Evolutionary conservation across 2,329 filamentous ascomycete species (phyloP), one percentile per base, ranked within the genome.

Genomic region (Aureobasidium zeae): DNA sequence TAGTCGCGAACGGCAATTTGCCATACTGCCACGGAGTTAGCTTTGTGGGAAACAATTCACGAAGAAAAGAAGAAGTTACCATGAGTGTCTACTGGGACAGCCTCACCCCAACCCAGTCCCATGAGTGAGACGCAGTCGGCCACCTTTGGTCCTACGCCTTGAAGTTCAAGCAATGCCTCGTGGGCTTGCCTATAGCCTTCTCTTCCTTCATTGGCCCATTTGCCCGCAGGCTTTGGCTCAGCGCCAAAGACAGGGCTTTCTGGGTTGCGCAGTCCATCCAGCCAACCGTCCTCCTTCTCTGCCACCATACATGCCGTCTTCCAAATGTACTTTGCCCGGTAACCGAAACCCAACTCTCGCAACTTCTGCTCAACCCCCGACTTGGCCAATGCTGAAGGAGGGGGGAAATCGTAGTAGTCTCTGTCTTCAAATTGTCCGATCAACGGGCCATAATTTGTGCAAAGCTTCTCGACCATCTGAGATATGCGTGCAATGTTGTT

Each of bases 1-100:
- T 98, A 98, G 62, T 98, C 91, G 42, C 91, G 74, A 61, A 93
- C 86, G 1, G 91, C 93, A 57, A 98, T 96, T 67, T 96, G 88
- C 89, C 88, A 96, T 10, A 98, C 86, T 74, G 46, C 1, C 10
- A n/a, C 2, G n/a, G 5, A 7, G 12, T 42, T 13, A 43, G 37
- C 6, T 7, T 9, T 22, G 16, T 11, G 24, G 8, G 16, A 21
- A n/a, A n/a, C n/a, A n/a, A n/a, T n/a, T n/a, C n/a, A n/a, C n/a
- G 7, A 3, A 17, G 9, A 15, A 15, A 1, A 8, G 19, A 21
- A 22, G 19, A 13, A 54, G 62, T 57, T 53, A 73, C 70, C 75
- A 64, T 98, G 93, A 1, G 93, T 98, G 62, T 98, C 91, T 22
- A 98, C 85, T 0, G 91, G 91, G 1, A 98, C 88, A 2, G 88